These are phyloP conservation scores for Exobasidium cylindrosporum DNA, from an alignment of 1,284 basidiomycete species.

Conservation along the genomic window DNA sequence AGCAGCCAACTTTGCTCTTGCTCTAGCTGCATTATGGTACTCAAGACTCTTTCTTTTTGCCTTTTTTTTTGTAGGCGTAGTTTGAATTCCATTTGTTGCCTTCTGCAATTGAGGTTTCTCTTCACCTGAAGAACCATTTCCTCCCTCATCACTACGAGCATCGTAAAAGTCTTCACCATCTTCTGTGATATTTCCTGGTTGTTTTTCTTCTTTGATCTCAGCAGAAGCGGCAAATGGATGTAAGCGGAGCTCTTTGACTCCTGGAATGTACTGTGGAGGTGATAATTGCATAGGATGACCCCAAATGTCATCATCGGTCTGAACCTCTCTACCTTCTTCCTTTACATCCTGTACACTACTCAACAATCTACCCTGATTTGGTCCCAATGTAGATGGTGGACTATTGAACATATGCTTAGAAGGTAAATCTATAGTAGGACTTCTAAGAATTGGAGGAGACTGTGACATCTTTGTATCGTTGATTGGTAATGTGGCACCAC, in stretches of 20 bases:
- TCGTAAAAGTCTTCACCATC: constrained; percentile 14
- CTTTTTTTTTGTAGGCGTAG: not conserved
- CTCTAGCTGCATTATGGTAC: not conserved
- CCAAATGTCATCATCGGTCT: not conserved
- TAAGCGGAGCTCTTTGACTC: not conserved
- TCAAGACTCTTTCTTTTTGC: constrained; percentile 1
- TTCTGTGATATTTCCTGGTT: constrained; percentile 3
- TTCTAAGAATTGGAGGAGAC: not conserved
- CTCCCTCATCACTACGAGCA: constrained; percentile 10
- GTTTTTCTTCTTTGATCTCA: not conserved
- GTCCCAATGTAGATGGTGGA: not conserved
- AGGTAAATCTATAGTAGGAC: not conserved
- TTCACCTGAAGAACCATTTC: not conserved
- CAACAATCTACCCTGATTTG: not conserved
- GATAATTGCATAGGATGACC: not conserved
- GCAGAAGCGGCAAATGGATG: not conserved
- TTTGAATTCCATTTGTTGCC: not conserved
- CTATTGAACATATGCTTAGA: no score
- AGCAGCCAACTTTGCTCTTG: not conserved
- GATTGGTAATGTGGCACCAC: not conserved
- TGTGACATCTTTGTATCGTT: not conserved
- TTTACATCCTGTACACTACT: constrained; percentile 7
- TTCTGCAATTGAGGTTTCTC: not conserved
- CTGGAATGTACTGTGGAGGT: no score
- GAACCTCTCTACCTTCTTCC: not conserved